Base-by-base conservation (phyloP, 139 green algal genomes). In the Pycnococcus provasolii region DNA sequence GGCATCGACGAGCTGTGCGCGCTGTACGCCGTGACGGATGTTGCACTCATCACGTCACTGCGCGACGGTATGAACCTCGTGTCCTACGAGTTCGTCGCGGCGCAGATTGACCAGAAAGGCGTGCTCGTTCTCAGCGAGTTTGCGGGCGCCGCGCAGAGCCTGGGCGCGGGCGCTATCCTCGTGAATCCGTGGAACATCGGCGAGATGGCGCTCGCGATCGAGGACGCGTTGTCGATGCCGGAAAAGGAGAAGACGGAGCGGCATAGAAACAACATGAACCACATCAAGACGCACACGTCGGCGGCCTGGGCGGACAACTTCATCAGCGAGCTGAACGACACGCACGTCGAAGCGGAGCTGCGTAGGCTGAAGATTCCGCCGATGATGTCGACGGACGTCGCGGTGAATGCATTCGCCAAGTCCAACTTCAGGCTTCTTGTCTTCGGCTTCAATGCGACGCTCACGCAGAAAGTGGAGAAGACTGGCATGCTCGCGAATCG, bases 111-210 rank as follows among this genome's bases (percentile, higher is more conserved):
- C 67, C 86, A 90, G 52, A 86, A 88, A 53, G 93, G 93, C 15
- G 93, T 98, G 66, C 83, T 99, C 46, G 84, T 99, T 43, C 84
- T 99, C 13, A 91, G 79, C 8, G 93, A 99, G 85, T 99, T 99
- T 88, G 93, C 93, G 2, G 90, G 90, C 11, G 90, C 90, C 1
- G 90, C 90, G 37, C 90, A 96, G 59, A 77, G 62, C 26, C 62
- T 86, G 1, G 84, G 88, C 3, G 88, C 92, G 13, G 92, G 92
- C 4, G 87, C 93, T 37, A 87, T 99, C 45, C 81, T 99, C 57
- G 92, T 98, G 15, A 99, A 99, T 81, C 93, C 93, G 8, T 97
- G 91, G 90, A 98, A 99, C 77, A 85, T 98, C 57, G 91, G 80
- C 57, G 93, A 99, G 73, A 82, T 97, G 74, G 80, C 85, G 9